Evolutionary conservation across 495 filamentous ascomycete species (phyloP), one percentile per base, ranked within the genome.

Genomic region (Cryomyces antarcticus): DNA sequence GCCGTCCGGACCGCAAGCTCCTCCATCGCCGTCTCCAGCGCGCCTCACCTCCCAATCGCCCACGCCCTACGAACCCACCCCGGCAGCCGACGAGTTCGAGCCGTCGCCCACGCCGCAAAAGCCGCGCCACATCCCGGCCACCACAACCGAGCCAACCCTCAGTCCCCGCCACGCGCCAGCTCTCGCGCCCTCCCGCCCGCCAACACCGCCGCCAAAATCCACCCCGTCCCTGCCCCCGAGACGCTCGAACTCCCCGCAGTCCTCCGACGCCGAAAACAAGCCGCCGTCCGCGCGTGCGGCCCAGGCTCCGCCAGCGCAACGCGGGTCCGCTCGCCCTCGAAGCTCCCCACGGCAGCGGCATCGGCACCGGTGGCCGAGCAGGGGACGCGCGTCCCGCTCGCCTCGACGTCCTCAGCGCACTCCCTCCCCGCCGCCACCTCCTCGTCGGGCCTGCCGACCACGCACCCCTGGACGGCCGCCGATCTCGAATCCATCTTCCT

Each of bases 401-500:
- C 64, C 3, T 50, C 58, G 5, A 80, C 78, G 1, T 79, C 81
- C 0, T 76, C 73, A 0, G 82, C 75, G 46, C 72, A 71, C 5
- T 13, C 38, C 11, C 11, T n/a, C 11, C n/a, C 27, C n/a, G 74
- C 72, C 48, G 57, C 70, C 30, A 62, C 73, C 31, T 58, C 63
- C 13, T 2, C 17, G 17, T 24, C 17, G 71, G 71, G 28, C 58
- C 60, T 83, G 10, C 62, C 71, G 46, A 80, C 71, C 30, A 65
- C 54, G 2, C 56, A 66, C n/a, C 72, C 80, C 1, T 94, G 85
- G 87, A 69, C 64, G 5, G 62, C 77, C 0, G 67, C 75, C 1
- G 83, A 93, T 52, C 64, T 93, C 9, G 85, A 82, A 29, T 66
- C 49, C 39, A 64, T 74, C 43, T 78, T 73, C 46, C 64, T 52